phyloP scores from a whole-genome alignment of 2,329 filamentous ascomycete genomes.

The Fusarium pseudocircinatum region DNA sequence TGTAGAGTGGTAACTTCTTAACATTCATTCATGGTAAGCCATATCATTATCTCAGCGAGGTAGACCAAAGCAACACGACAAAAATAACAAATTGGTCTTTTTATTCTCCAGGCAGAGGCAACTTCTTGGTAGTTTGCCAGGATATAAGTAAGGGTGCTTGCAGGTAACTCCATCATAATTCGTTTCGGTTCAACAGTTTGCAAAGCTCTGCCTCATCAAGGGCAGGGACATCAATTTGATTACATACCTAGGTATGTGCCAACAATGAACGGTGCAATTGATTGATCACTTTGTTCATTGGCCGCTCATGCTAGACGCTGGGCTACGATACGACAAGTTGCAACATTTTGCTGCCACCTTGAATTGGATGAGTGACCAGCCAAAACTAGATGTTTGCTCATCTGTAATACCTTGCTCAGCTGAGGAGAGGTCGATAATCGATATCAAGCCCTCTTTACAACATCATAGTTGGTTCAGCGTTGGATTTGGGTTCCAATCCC shows the following conservation, averaged over 20 bases:
- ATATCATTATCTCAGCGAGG: background rate
- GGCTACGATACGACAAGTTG: background rate
- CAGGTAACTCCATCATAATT: background rate
- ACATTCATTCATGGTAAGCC: background rate
- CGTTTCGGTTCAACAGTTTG: background rate
- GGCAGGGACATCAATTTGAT: background rate
- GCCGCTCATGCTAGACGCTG: background rate
- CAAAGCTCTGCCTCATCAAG: background rate
- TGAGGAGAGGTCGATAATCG: slow-evolving; percentile 10
- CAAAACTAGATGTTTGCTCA: slow-evolving; percentile 1
- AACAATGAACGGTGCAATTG: background rate
- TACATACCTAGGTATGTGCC: background rate
- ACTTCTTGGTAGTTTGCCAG: background rate
- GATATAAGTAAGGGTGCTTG: background rate
- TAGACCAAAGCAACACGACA: background rate
- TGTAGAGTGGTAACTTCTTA: background rate
- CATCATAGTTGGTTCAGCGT: slow-evolving; percentile 23
- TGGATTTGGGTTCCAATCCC: slow-evolving; percentile 5
- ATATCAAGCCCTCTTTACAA: background rate
- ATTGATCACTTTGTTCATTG: background rate
- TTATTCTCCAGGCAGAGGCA: background rate
- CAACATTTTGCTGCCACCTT: background rate
- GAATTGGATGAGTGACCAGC: background rate
- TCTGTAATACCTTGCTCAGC: slow-evolving; percentile 19
- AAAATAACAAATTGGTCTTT: background rate